Base-by-base conservation (phyloP, 208 protist species). In the Ichthyophonus hoferi region DNA sequence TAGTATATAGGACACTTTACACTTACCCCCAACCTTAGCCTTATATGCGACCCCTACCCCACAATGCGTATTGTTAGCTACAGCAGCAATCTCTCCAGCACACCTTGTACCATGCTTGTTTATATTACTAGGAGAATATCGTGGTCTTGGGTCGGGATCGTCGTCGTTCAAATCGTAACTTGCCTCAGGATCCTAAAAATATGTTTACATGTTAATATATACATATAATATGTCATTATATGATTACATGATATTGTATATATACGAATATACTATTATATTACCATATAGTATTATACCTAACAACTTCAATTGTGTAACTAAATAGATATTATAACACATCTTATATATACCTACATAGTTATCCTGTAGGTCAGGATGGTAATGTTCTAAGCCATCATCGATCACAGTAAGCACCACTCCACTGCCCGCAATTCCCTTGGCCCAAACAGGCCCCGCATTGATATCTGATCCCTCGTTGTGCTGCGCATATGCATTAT, bases 71-170 rank as follows among this genome's bases (percentile, higher is more conserved):
- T 92, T 90, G 79, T 85, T 42, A 2, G 31, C 81, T 35, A 33
- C 87, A 0, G 86, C 86, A 39, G 67, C 90, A 87, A 92, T 89
- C 81, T 92, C 39, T 2, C 90, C 90, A 14, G 43, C 58, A 50
- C 90, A 92, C 41, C 90, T 43, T 58, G 90, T 92, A 1, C 90
- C 90, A 50, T 92, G 90, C 58, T 90, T 83, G 90, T 92, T 90
- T 38, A 88, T 83, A 24, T 67, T 67, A 24, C 14, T n/a, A 24
- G 50, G 50, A 24, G 50, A 67, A 24, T 67, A 67, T 40, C 17
- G 7, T 2, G 89, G 89, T 12, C 33, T 7, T 1, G 89, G 89
- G 34, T 91, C 89, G 0, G 41, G 12, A 77, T 91, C 89, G 50
- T 86, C 43, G 40, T 35, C 43, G 39, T 88, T 89, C 24, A 89